Evolutionary conservation across 2,329 filamentous ascomycete genomes (phyloP), one percentile per base, ranked within the genome.

Genomic region (Atkinsonella texensis): DNA sequence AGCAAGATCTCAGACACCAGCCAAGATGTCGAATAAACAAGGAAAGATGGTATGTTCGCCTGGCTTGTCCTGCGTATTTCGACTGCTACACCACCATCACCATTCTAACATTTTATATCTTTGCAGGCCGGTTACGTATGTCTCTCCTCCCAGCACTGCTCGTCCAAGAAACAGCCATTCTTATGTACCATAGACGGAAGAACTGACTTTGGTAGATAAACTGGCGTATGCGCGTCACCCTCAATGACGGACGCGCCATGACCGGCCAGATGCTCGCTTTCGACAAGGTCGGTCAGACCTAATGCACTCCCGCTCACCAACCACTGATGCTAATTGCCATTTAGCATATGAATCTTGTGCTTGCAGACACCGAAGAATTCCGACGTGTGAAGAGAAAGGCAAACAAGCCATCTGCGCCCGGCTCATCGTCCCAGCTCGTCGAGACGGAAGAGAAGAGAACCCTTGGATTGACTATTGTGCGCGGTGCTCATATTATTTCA

Each of bases 361-460:
- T 98, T 56, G 93, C 91, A 71, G 93, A 98, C 66, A 97, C 93
- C 60, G 93, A 98, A 79, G 91, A 97, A 70, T 96, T 95, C 71
- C 87, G 90, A 68, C 86, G 86, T 66, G 84, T 91, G 56, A 94
- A 93, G 75, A 81, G 87, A 70, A 91, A 86, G 75, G 81, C 84
- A 62, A 77, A 81, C 60, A 94, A 93, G 74, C 73, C 79, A 50
- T 70, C 78, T 48, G 81, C 85, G 43, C 80, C 83, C 20, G 78
- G 77, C 55, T 75, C 82, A 59, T 46, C 54, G 18, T 73, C 79
- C 56, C 79, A 86, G 64, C 80, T 85, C 47, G 78, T 95, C 60
- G 89, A 96, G 72, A 83, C 85, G 13, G 91, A 98, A 72, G 93
- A 97, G 74, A 97, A 97, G 78, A 85, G 93, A 63, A 95, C 89